A percentile compares a stretch with the other conserved stretches of the same genome.
phyloP scores from a whole-genome alignment of 2,329 filamentous ascomycete species.

The Amauroascus niger region DNA sequence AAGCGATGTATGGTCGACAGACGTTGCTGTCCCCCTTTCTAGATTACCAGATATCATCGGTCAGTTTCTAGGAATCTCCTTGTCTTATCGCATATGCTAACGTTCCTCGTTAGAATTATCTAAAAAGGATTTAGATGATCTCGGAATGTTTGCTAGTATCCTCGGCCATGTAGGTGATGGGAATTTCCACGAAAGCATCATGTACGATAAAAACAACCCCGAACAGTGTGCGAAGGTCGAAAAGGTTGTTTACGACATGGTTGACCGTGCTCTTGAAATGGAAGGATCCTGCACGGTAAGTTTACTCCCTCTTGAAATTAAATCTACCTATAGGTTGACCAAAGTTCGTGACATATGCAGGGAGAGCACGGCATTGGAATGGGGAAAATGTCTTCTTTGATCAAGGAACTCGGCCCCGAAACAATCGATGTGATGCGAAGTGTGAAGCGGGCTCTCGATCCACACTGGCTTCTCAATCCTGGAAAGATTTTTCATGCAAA shows the following conservation, averaged over 20 bases:
- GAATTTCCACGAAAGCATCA: slow-evolving; percentile 88
- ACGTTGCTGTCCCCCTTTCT: slow-evolving; percentile 53
- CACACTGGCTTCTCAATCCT: slow-evolving; percentile 80
- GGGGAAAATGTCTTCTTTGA: slow-evolving; percentile 71
- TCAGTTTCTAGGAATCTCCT: slow-evolving; percentile 21
- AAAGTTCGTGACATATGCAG: slow-evolving; percentile 17
- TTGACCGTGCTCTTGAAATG: slow-evolving; percentile 82
- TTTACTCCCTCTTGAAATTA: neutral
- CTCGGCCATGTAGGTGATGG: slow-evolving; percentile 87
- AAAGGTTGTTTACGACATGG: slow-evolving; percentile 78
- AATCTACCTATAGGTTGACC: neutral
- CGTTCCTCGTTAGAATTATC: slow-evolving; percentile 54
- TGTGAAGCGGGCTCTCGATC: slow-evolving; percentile 75
- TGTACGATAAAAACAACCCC: slow-evolving; percentile 64
- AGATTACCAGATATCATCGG: slow-evolving; percentile 53
- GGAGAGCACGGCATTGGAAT: slow-evolving; percentile 80
- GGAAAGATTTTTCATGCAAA: slow-evolving; percentile 75
- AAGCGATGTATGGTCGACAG: slow-evolving; percentile 50
- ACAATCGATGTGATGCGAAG: slow-evolving; percentile 76
- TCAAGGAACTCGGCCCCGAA: slow-evolving; percentile 68
- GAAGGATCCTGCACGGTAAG: slow-evolving; percentile 72
- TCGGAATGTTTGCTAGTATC: slow-evolving; percentile 78
- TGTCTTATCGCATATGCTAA: slow-evolving; percentile 6
- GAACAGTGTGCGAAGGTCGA: slow-evolving; percentile 67
- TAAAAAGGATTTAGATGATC: slow-evolving; percentile 77